Percentiles rank a stretch among this genome's conserved stretches.
Conservation (phyloP, 2,329 filamentous ascomycete genomes). For the Teratosphaeria gauchensis region DNA sequence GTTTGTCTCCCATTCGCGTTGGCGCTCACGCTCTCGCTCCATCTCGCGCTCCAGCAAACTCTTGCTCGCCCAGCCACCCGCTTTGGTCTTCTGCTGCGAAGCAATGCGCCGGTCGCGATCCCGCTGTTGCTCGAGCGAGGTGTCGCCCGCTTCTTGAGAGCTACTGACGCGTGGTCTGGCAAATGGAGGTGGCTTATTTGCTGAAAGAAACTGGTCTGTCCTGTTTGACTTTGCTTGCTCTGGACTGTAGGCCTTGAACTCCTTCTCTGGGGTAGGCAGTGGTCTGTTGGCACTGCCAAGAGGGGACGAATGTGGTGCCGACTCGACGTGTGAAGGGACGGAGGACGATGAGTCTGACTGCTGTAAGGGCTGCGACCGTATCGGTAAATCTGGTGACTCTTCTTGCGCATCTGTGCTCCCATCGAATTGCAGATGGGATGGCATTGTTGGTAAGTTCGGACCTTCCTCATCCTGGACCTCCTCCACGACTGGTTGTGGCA, state of each 20-base stretch:
- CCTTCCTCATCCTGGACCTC: conserved; percentile 1
- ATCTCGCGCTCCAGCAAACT: conserved; percentile 70
- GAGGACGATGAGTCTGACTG: conserved; percentile 9
- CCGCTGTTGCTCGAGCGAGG: conserved; percentile 38
- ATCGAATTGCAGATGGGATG: not conserved
- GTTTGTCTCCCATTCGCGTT: conserved; percentile 69
- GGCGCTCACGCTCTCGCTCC: conserved; percentile 67
- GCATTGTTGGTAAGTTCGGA: not conserved
- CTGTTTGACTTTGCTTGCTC: conserved; percentile 30
- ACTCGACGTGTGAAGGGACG: conserved; percentile 5
- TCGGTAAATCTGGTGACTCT: not conserved
- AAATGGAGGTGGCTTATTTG: conserved; percentile 42
- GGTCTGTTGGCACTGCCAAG: conserved; percentile 16
- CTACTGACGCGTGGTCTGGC: conserved; percentile 27
- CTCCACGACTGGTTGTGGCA: conserved; percentile 27
- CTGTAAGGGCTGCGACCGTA: conserved; percentile 5
- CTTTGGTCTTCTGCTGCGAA: conserved; percentile 52
- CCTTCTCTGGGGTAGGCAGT: conserved; percentile 16
- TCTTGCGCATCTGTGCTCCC: not conserved
- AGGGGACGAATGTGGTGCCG: conserved; percentile 9
- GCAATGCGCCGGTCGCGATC: conserved; percentile 53
- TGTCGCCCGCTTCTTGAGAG: conserved; percentile 41
- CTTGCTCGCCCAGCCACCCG: conserved; percentile 55
- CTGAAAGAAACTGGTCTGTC: conserved; percentile 49
- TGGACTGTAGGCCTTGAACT: conserved; percentile 10